phyloP scores from a whole-genome alignment of 2,329 filamentous ascomycete genomes.

The Aspergillus oerlinghausenensis region DNA sequence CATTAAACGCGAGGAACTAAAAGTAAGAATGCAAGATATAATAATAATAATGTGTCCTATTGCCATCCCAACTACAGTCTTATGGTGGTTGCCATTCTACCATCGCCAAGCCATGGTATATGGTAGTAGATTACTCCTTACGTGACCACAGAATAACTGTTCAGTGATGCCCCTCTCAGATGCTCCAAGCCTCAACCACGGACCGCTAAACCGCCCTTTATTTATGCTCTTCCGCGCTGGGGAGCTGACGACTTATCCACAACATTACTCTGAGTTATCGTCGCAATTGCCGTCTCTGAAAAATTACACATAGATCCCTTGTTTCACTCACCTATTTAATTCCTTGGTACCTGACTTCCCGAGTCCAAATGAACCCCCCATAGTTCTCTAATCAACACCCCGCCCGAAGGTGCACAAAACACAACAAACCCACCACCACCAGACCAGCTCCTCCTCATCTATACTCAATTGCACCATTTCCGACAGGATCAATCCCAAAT shows the following conservation, averaged over 20 bases:
- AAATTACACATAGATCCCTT: background rate
- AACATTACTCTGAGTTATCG: background rate
- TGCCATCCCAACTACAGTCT: too few relatives aligned
- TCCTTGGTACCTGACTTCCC: background rate
- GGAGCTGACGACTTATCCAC: background rate
- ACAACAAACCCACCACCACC: background rate
- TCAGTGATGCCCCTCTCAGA: background rate
- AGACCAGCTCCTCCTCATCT: background rate
- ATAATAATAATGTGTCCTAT: too few relatives aligned
- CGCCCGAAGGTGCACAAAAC: background rate
- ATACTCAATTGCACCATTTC: constrained; percentile 3
- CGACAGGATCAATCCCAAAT: constrained; percentile 6
- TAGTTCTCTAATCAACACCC: background rate
- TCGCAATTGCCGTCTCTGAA: background rate
- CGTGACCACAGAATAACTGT: too few relatives aligned
- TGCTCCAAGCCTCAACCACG: background rate
- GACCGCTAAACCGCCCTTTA: background rate
- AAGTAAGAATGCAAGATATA: too few relatives aligned
- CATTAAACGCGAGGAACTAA: too few relatives aligned
- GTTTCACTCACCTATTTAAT: background rate
- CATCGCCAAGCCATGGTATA: too few relatives aligned
- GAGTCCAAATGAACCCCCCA: background rate
- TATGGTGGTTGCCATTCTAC: too few relatives aligned
- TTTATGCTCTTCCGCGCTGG: background rate
- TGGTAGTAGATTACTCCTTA: too few relatives aligned